These are phyloP conservation scores for Lenwebbia sp. DNA, from an alignment of 345 rosid genomes.

Conservation along the genomic window DNA sequence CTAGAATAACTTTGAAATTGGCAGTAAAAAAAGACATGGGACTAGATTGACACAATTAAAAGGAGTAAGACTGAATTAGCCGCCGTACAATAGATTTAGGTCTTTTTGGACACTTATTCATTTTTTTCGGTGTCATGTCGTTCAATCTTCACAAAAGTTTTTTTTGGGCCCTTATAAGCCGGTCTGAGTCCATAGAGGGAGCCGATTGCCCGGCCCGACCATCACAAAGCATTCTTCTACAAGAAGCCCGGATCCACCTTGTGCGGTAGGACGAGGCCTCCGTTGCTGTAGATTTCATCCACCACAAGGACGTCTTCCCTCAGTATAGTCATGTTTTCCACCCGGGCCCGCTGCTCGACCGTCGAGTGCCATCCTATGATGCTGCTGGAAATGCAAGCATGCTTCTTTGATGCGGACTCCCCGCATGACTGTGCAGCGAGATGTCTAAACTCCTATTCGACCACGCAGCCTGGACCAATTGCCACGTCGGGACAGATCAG, in stretches of 20 bases:
- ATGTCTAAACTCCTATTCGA: slow-evolving; percentile 90
- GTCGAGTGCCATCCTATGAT: slow-evolving; percentile 99
- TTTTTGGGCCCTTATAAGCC: neutral
- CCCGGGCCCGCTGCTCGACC: slow-evolving; percentile 88
- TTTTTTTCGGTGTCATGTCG: neutral
- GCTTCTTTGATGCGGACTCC: slow-evolving; percentile 93
- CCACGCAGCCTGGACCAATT: slow-evolving; percentile 85
- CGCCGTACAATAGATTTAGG: no score
- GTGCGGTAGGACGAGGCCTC: slow-evolving; percentile 94
- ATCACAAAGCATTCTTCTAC: neutral
- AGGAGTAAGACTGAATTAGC: no score
- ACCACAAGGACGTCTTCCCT: slow-evolving; percentile 95
- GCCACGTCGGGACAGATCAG: slow-evolving; percentile 96
- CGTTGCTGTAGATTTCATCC: slow-evolving; percentile 93
- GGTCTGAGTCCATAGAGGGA: neutral
- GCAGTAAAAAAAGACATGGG: no score
- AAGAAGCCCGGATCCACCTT: slow-evolving; percentile 16
- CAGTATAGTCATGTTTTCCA: slow-evolving; percentile 96
- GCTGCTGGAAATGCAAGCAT: no score
- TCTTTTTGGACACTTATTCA: no score
- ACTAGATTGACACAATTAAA: no score
- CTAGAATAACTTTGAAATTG: neutral
- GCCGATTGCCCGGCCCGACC: neutral
- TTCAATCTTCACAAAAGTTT: neutral
- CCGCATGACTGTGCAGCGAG: slow-evolving; percentile 94